Base-by-base conservation (phyloP, 2,329 filamentous ascomycete genomes). In the Biscogniauxia marginata region DNA sequence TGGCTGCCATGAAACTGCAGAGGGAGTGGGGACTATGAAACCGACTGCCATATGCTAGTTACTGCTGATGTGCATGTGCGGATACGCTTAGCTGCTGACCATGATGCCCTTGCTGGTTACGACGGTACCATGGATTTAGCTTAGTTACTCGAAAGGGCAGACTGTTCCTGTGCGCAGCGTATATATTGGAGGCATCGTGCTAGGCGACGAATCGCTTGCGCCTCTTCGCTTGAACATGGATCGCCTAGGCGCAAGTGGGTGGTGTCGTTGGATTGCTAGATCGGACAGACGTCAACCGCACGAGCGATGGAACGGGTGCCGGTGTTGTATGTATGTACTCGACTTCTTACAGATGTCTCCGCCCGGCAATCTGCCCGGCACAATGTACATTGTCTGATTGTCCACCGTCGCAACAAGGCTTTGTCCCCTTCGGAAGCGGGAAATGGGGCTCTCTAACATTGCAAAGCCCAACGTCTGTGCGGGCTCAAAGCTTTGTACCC, bases 1-100 rank as follows among this genome's bases (percentile, higher is more conserved):
- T 70, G 69, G 70, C 69, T 66, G 66, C 61, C 64, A 67, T 68
- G 69, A 68, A 68, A 70, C 65, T 64, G 67, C 65, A 67, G 66
- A 70, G 61, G 65, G 64, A 64, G 68, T 70, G 67, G 68, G 56
- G 60, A 64, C 59, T 54, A 63, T 67, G 67, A 70, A 70, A 70
- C 69, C 60, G 55, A 62, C 59, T 60, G 62, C 62, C 58, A 63
- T 64, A 65, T 61, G 50, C 49, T 62, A 61, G 62, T 62, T 64
- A 61, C 54, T 60, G 63, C 54, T 68, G 65, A 68, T 69, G 63
- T 66, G 65, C 65, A 69, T 67, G 60, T 53, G 65, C 56, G 59
- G 65, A 62, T 65, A 69, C 55, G 54, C 61, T 61, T 63, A 56
- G 61, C 59, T 62, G 59, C 57, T 65, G 61, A 63, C 60, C 53